Base-by-base conservation (phyloP, 2,329 filamentous ascomycete species). In the Paradendryphiella salina region DNA sequence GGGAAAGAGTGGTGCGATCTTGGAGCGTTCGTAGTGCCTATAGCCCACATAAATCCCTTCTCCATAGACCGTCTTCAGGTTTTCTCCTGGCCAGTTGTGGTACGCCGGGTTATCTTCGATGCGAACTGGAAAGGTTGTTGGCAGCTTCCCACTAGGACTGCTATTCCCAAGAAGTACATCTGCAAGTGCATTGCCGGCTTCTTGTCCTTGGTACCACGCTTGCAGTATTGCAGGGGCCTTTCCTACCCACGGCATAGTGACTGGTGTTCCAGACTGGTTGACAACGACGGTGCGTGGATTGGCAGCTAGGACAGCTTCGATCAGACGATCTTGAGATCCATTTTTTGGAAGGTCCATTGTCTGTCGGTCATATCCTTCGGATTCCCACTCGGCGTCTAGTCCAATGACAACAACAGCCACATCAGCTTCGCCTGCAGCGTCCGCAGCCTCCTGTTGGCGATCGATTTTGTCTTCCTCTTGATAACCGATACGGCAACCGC, bases 191-290 rank as follows among this genome's bases (percentile, higher is more conserved):
- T 92, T 90, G 5, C 89, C 90, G 4, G 86, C 87, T 75, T 94
- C 89, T 64, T 94, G 90, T n/a, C 90, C 89, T 53, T 89, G 88
- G 64, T 91, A 94, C 88, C 89, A 94, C 6, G 88, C 82, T 66
- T 90, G 87, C 0, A 91, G 65, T 23, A 90, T 84, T 1, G 85
- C 82, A 3, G 85, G 82, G 2, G 87, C 84, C 17, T 78, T 72
- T 56, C 83, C 77, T 1, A 78, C 82, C 88, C 87, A 91, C 13
- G 86, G 86, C 85, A 89, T 85, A 3, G 79, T 78, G 20, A 87
- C 81, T 0, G 89, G 88, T 0, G 87, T 89, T 18, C 88, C 88
- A 1, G 86, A 89, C 69, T 92, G 88, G 66, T 89, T 85, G 14
- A 91, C 85, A 3, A 93, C 82, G 1, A 84, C 81, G 1, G 86